Conservation (phyloP, 306 rosid species). For the Canavalia ensiformis region DNA sequence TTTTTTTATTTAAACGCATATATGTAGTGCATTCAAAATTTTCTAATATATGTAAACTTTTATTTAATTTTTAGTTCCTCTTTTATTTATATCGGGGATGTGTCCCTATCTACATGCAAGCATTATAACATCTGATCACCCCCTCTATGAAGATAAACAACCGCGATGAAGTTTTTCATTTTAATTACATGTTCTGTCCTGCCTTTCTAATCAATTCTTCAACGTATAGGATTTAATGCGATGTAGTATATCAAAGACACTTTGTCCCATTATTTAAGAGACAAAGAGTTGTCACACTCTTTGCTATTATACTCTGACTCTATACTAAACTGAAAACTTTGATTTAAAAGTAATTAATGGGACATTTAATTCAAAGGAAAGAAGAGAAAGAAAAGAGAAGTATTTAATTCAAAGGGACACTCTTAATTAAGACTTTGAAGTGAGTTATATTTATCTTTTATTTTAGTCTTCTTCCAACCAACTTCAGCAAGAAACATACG, state of each 20-base stretch:
- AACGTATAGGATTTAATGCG: background rate
- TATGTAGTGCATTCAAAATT: too few species aligned
- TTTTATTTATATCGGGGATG: too few species aligned
- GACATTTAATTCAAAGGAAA: background rate
- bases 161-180: background rate
- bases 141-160: too few species aligned
- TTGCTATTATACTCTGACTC: background rate
- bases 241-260: background rate
- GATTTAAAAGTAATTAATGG: background rate
- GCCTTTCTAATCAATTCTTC: background rate
- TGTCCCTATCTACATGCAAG: too few species aligned
- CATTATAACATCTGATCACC: too few species aligned
- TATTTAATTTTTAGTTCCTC: too few species aligned
- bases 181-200: background rate
- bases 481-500: conserved; percentile 26
- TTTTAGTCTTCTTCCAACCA: conserved; percentile 1
- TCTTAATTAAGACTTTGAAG: background rate
- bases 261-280: background rate
- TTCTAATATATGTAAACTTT: too few species aligned
- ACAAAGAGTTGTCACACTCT: background rate
- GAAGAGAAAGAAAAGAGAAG: background rate
- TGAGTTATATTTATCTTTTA: background rate
- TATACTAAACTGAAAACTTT: background rate
- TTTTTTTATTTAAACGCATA: too few species aligned
- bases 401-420: background rate